These are phyloP conservation scores for Clonostachys chloroleuca DNA, from an alignment of 2,329 filamentous ascomycete species.

Conservation along the genomic window DNA sequence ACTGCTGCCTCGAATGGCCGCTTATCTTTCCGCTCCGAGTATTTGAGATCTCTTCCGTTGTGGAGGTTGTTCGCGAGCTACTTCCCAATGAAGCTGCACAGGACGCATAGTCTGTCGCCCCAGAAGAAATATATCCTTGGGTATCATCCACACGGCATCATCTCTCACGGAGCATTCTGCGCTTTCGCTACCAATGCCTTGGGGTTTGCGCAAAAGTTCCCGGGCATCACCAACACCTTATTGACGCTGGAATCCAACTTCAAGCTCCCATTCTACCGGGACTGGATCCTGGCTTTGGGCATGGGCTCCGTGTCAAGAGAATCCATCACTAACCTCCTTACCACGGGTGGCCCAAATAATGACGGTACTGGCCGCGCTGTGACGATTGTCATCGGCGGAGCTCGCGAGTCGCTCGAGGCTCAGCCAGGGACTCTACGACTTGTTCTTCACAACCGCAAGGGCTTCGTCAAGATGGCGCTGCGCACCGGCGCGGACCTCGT, in stretches of 20 bases:
- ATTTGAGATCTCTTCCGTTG: constrained; percentile 66
- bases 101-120: constrained; percentile 72
- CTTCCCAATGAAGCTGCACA: constrained; percentile 85
- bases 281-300: constrained; percentile 88
- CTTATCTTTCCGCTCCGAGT: constrained; percentile 69
- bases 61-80: constrained; percentile 92
- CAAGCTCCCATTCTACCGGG: constrained; percentile 85
- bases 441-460: constrained; percentile 79
- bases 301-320: constrained; percentile 86
- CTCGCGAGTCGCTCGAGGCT: constrained; percentile 86
- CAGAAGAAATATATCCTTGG: constrained; percentile 94
- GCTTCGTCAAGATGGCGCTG: constrained; percentile 91
- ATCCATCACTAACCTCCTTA: constrained; percentile 84
- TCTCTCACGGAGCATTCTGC: constrained; percentile 91
- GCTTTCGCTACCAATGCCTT: constrained; percentile 89
- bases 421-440: constrained; percentile 73
- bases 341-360: constrained; percentile 68
- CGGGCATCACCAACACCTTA: constrained; percentile 90
- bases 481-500: constrained; percentile 91
- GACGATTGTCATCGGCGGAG: constrained; percentile 92
- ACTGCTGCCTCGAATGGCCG: constrained; percentile 72
- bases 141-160: constrained; percentile 96
- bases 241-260: constrained; percentile 97
- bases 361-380: constrained; percentile 94
- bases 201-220: constrained; percentile 82